Evolutionary conservation across 805 yeast genomes (phyloP).

Genomic region (Zygosaccharomyces pseudorouxii): DNA sequence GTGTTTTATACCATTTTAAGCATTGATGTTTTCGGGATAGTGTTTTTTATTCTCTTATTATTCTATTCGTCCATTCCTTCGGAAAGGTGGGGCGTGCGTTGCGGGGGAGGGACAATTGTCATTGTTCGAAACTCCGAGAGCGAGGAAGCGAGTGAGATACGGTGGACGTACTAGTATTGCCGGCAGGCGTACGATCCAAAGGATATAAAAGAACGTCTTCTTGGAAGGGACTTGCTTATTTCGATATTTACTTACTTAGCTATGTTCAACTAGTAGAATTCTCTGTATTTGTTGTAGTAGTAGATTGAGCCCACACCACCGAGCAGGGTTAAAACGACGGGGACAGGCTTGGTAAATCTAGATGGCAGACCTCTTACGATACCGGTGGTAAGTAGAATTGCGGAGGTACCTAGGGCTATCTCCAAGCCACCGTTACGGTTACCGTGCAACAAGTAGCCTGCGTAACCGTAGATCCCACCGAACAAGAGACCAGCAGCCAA

Average conservation of each 20-base stretch:
- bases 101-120: too few relatives aligned
- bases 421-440: slow-evolving; percentile 80
- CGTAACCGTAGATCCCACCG: slow-evolving; percentile 55
- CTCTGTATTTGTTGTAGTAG: slow-evolving; percentile 69
- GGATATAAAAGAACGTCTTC: too few relatives aligned
- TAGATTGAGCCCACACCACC: slow-evolving; percentile 64
- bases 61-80: not conserved
- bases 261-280: slow-evolving; percentile 53
- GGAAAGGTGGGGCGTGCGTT: too few relatives aligned
- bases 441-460: slow-evolving; percentile 68
- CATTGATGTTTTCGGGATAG: not conserved
- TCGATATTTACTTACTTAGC: too few relatives aligned
- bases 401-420: slow-evolving; percentile 68
- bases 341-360: slow-evolving; percentile 67
- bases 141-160: too few relatives aligned
- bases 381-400: slow-evolving; percentile 64
- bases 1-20: not conserved
- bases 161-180: too few relatives aligned
- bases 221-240: too few relatives aligned
- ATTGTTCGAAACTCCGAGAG: too few relatives aligned
- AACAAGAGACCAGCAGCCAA: slow-evolving; percentile 68
- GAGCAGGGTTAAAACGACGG: slow-evolving; percentile 55
- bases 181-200: too few relatives aligned
- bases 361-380: slow-evolving; percentile 62
- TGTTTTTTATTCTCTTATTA: not conserved